A percentile compares a stretch with the other conserved stretches of the same genome.
Conservation (phyloP, 2,329 filamentous ascomycete genomes). For the Cladobotryum mycophilum region DNA sequence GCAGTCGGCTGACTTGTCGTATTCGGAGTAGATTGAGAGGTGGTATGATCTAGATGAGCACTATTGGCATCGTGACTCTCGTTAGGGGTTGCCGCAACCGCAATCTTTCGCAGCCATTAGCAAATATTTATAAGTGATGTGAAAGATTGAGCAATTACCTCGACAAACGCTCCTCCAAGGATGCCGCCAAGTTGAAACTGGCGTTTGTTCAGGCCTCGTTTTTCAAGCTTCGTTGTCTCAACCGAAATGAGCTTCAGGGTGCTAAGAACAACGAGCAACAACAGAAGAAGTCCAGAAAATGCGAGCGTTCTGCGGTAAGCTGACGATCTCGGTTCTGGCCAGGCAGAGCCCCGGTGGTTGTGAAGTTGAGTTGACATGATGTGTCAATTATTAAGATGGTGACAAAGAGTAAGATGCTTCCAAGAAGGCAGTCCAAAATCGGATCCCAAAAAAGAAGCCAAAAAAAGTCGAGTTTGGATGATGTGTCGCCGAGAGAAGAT, state of each 20-base stretch:
- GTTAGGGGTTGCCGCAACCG: background rate
- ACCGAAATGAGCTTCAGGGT: constrained; percentile 8
- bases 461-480: constrained; percentile 5
- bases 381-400: constrained; percentile 14
- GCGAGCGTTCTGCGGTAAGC: background rate
- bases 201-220: constrained; percentile 9
- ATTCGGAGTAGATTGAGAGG: background rate
- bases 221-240: constrained; percentile 1
- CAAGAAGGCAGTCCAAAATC: constrained; percentile 22
- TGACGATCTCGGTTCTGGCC: constrained; percentile 1
- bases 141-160: constrained; percentile 10
- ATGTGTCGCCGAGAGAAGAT: background rate
- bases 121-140: background rate
- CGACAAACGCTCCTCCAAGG: constrained; percentile 8
- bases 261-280: constrained; percentile 9
- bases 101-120: background rate
- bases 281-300: constrained; percentile 7
- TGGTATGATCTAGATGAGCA: background rate
- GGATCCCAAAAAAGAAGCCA: constrained; percentile 18
- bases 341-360: background rate
- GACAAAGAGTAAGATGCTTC: constrained; percentile 19
- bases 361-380: constrained; percentile 2
- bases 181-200: constrained; percentile 22
- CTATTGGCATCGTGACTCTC: background rate
- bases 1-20: background rate